These are phyloP conservation scores for Lycium ferocissimum DNA, from an alignment of 257 asterid genomes.

Conservation along the genomic window DNA sequence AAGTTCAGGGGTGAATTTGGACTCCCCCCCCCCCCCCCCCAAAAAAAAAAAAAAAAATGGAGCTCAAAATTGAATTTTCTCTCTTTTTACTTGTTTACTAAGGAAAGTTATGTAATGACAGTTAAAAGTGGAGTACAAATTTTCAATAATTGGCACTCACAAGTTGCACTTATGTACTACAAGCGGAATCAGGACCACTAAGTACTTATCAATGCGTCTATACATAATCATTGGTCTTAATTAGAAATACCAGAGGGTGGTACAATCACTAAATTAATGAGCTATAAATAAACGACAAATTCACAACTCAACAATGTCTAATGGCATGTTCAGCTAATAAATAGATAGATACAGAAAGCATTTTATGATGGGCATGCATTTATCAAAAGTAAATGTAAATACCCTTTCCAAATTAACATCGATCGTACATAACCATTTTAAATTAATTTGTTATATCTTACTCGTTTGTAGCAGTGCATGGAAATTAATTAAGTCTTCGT, in stretches of 20 bases:
- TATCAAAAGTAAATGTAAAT: not conserved
- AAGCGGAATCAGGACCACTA: not conserved
- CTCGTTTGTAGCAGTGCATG: conserved; percentile 19
- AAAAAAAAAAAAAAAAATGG: too few species aligned
- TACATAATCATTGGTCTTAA: not conserved
- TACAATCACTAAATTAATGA: not conserved
- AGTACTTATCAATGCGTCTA: not conserved
- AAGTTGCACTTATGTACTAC: not conserved
- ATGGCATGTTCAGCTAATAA: not conserved
- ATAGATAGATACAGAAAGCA: not conserved
- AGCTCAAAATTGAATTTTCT: not conserved
- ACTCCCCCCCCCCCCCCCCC: too few species aligned
- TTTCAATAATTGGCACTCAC: not conserved
- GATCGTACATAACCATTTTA: not conserved
- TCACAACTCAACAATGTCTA: not conserved
- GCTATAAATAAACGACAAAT: not conserved
- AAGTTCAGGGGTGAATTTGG: too few species aligned
- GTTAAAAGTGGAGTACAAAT: not conserved
- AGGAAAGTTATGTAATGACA: not conserved
- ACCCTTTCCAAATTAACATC: not conserved
- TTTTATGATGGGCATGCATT: not conserved
- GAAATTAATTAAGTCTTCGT: not conserved
- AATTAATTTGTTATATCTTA: not conserved
- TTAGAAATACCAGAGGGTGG: not conserved
- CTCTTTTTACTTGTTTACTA: not conserved